Evolutionary conservation across 2,329 filamentous ascomycete species (phyloP), one percentile per base, ranked within the genome.

Genomic region (Xylariaceae sp.): DNA sequence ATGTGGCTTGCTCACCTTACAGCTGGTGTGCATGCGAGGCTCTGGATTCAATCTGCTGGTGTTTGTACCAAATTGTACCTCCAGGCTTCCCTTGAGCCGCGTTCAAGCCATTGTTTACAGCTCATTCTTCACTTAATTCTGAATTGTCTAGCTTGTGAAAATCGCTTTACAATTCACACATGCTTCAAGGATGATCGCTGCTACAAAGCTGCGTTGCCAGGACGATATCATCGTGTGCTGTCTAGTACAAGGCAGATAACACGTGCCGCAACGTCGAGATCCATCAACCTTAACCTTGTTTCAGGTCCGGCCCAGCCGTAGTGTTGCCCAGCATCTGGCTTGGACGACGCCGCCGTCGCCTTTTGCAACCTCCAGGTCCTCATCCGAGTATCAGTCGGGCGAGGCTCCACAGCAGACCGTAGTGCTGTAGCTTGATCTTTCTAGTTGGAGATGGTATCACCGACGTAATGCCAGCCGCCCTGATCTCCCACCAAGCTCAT

Each of bases 321-420:
- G 19, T 16, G 13, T 47, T 53, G 43, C 45, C 41, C 22, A 28
- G 22, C 22, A 28, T 28, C 7, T 28, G 22, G 22, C 22, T 28
- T 28, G 22, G 16, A 44, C 17, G 17, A 22, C 17, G 47, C 45
- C 36, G 48, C 17, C 22, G 42, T 42, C 17, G 22, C 41, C 47
- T 39, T 48, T 31, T 18, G 33, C 28, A 47, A 44, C 36, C 42
- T 42, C 18, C 19, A 31, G 39, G 50, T 49, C 48, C 46, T 43
- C 48, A 51, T 56, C 53, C 50, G 50, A 49, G 50, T 47, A 56
- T 42, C 48, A 49, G 16, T 18, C 48, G 50, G 56, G 56, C 53
- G 53, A 14, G 10, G 38, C 34, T 49, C 39, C 45, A 42, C 53
- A 38, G 42, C 45, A 48, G 18, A 33, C 13, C 41, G 41, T 44